A percentile compares a stretch with the other conserved stretches of the same genome.
Evolutionary conservation across 345 rosid species (phyloP).

Genomic region (Alliaria petiolata): DNA sequence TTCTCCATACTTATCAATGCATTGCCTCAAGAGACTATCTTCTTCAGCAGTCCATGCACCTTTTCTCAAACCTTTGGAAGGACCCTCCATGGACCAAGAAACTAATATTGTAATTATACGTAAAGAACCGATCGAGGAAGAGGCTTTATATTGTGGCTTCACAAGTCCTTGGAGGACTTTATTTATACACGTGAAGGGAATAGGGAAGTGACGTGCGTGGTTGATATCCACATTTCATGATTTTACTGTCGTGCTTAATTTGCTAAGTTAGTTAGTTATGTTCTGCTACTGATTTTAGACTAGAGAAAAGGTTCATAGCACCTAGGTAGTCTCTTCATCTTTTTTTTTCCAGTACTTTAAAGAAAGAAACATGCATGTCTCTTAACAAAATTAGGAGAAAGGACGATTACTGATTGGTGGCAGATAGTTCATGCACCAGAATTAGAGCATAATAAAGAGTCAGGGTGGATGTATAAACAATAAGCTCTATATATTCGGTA

Average conservation of each 20-base stretch:
- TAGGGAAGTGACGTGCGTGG: slow-evolving; percentile 12
- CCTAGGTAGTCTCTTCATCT: background rate
- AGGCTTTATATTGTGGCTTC: background rate
- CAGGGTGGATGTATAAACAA: background rate
- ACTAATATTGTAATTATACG: background rate
- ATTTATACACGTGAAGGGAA: slow-evolving; percentile 13
- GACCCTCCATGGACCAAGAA: slow-evolving; percentile 13
- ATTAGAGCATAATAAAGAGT: background rate
- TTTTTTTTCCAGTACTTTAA: background rate
- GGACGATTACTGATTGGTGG: background rate
- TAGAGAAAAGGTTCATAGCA: background rate
- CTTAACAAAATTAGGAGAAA: background rate
- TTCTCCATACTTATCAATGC: slow-evolving; percentile 43
- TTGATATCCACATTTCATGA: slow-evolving; percentile 15
- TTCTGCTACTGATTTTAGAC: background rate
- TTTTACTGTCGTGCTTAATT: slow-evolving; percentile 3
- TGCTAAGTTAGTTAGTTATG: background rate
- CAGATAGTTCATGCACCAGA: background rate
- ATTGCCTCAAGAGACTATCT: slow-evolving; percentile 41
- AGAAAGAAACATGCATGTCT: background rate
- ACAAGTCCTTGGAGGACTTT: background rate
- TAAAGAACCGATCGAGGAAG: background rate
- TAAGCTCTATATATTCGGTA: too few relatives aligned
- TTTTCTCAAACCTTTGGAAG: slow-evolving; percentile 31
- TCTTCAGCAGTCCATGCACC: slow-evolving; percentile 54